Conservation (phyloP, 192 early-diverging fungal genomes). For the Coemansia sp. region DNA sequence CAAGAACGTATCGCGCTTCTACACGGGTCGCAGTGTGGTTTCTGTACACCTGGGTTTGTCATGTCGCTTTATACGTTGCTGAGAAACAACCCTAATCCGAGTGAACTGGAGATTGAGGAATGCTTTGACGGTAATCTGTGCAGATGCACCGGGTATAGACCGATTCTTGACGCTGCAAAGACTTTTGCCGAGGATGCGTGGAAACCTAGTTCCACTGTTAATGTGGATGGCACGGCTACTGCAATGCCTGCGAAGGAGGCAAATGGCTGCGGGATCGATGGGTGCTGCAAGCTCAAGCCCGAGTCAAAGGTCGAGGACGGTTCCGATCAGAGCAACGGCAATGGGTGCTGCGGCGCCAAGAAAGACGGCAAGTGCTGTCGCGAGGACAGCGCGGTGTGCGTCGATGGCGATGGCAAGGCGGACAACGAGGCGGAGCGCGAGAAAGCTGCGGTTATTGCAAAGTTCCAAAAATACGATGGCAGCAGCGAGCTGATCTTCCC, state of each 20-base stretch:
- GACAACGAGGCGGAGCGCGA: constrained; percentile 36
- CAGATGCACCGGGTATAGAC: constrained; percentile 88
- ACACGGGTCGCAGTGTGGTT: constrained; percentile 86
- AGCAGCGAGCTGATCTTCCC: constrained; percentile 71
- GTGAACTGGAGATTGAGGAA: constrained; percentile 74
- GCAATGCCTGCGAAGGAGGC: constrained; percentile 13
- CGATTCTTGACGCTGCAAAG: constrained; percentile 84
- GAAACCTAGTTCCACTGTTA: constrained; percentile 29
- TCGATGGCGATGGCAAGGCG: not conserved
- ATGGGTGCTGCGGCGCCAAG: constrained; percentile 8
- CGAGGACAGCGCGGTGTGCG: constrained; percentile 3
- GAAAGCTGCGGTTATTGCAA: constrained; percentile 27
- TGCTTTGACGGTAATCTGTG: constrained; percentile 88
- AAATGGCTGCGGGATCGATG: constrained; percentile 51
- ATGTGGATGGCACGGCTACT: constrained; percentile 15
- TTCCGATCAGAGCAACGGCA: not conserved
- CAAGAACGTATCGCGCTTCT: constrained; percentile 73
- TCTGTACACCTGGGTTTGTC: constrained; percentile 89
- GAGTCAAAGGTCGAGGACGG: constrained; percentile 2
- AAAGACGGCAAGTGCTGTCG: constrained; percentile 17
- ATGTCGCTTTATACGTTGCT: constrained; percentile 83
- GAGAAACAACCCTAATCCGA: constrained; percentile 68
- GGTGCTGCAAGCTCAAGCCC: constrained; percentile 54
- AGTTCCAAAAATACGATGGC: constrained; percentile 63
- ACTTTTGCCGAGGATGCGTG: constrained; percentile 57